Base-by-base conservation (phyloP, 192 early-diverging fungal genomes). In the Anaeromyces robustus region DNA sequence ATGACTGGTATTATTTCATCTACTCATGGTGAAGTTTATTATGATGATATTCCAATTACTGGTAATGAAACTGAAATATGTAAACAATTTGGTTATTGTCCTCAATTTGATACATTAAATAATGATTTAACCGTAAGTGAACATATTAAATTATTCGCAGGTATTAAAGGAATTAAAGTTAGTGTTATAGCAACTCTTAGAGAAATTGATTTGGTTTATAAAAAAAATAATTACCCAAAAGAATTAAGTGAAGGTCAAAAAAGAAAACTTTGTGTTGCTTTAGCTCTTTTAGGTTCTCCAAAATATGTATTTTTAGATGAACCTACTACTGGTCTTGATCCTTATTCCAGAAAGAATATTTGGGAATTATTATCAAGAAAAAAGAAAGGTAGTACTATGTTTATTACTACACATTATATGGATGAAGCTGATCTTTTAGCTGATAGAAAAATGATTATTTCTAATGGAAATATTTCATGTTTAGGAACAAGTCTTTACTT, bases 371-470 rank as follows among this genome's bases (percentile, higher is more conserved):
- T 93, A 80, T 79, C 85, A 30, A 80, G 84, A 17, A 82, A 83
- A 43, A 91, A 91, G 83, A 32, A 77, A 4, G 85, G 86, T 26
- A 80, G 89, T 0, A 84, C 87, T 16, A 86, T 92, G 30, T 78
- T 93, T 18, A 77, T 93, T 68, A 92, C 92, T 0, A 92, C 90
- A 1, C 92, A 92, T 81, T 52, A 52, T 77, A 85, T 92, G 88
- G 92, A 92, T 39, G 92, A 92, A 79, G 92, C 92, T 30, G 92
- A 92, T 37, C 43, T 52, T 52, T 52, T 52, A 7, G 43, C 43
- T 13, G 43, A 52, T 52, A 52, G 43, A 26, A 52, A 52, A 52
- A 52, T 52, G 43, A 22, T 52, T 22, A 18, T 52, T 52, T 52
- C 43, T 1, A 19, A 52, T 22, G 43, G 43, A 22, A 52, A 52